These are phyloP conservation scores for Colletotrichum musicola DNA, from an alignment of 2,329 filamentous ascomycete species.

Conservation along the genomic window DNA sequence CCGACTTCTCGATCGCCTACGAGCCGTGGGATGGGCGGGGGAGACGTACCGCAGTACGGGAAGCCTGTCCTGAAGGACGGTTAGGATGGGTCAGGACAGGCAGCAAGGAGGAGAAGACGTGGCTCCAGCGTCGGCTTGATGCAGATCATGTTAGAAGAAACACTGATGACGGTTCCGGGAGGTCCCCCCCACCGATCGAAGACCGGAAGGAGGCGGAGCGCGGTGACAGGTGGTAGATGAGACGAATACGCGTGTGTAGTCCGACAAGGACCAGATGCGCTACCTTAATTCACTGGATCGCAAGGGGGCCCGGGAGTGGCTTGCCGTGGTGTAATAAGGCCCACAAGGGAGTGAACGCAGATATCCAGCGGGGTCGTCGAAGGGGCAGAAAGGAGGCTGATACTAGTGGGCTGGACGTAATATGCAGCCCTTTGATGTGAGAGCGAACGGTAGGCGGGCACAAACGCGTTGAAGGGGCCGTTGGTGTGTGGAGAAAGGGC, in stretches of 20 bases:
- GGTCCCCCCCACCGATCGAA: slow-evolving; percentile 41
- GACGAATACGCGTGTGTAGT: slow-evolving; percentile 41
- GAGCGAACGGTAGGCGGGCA: neutral
- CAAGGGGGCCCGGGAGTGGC: slow-evolving; percentile 23
- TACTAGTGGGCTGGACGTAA: neutral
- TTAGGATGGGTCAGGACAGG: slow-evolving; percentile 2
- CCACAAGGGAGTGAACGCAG: slow-evolving; percentile 24
- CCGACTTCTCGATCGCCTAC: slow-evolving; percentile 32
- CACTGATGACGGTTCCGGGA: slow-evolving; percentile 37
- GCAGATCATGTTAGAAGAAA: slow-evolving; percentile 43
- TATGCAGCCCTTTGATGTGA: neutral
- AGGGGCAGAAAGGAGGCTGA: slow-evolving; percentile 16
- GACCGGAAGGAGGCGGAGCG: slow-evolving; percentile 44
- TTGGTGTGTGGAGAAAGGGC: slow-evolving; percentile 24
- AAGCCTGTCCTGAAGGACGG: neutral
- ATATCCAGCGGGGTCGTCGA: neutral
- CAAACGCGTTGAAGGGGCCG: slow-evolving; percentile 23
- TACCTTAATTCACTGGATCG: slow-evolving; percentile 36
- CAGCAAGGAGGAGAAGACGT: slow-evolving; percentile 5
- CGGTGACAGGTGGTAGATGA: slow-evolving; percentile 42
- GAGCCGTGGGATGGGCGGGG: slow-evolving; percentile 7
- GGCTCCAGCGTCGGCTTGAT: slow-evolving; percentile 34
- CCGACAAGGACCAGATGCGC: slow-evolving; percentile 26
- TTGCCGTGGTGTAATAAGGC: slow-evolving; percentile 7
- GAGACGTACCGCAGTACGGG: neutral